Percentiles rank a stretch among this genome's conserved stretches.
Evolutionary conservation across 225 moss, liverwort and hornwort genomes (phyloP).

Genomic region (Polytrichum formosum): DNA sequence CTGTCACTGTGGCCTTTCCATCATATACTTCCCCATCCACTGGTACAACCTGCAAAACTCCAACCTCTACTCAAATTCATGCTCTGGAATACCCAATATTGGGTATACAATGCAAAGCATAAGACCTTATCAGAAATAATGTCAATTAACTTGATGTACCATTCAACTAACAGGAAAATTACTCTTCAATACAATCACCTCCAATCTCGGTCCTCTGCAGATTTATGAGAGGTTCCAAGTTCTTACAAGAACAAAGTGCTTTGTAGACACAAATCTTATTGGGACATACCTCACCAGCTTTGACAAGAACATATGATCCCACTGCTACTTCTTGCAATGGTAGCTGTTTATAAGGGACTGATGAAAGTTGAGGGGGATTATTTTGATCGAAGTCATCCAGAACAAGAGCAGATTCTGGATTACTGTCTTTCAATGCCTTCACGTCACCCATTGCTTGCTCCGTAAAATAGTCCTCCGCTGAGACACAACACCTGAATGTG

Average conservation of each 20-base stretch:
- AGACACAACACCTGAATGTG: slow-evolving; percentile 15
- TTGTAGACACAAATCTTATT: slow-evolving; percentile 3
- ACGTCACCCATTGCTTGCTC: slow-evolving; percentile 91
- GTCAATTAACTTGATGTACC: no score
- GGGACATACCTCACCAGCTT: slow-evolving; percentile 89
- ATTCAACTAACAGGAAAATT: no score
- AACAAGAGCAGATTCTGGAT: slow-evolving; percentile 92
- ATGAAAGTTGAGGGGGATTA: slow-evolving; percentile 61
- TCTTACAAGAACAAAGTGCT: background rate
- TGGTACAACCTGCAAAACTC: slow-evolving; percentile 71
- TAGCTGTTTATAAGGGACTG: slow-evolving; percentile 59
- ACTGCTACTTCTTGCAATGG: slow-evolving; percentile 64
- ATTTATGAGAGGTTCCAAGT: background rate
- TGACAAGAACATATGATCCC: slow-evolving; percentile 87
- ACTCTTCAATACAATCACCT: no score
- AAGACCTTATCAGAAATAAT: no score
- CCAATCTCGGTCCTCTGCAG: no score
- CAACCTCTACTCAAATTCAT: slow-evolving; percentile 7
- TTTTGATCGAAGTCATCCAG: slow-evolving; percentile 76
- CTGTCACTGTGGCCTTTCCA: slow-evolving; percentile 86
- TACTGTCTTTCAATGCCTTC: slow-evolving; percentile 85
- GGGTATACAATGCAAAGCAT: no score
- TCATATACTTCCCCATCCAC: slow-evolving; percentile 90
- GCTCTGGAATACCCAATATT: background rate
- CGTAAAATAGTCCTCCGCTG: slow-evolving; percentile 97